Evolutionary conservation across 805 yeast genomes (phyloP).

Genomic region (Suhomyces vadensis): DNA sequence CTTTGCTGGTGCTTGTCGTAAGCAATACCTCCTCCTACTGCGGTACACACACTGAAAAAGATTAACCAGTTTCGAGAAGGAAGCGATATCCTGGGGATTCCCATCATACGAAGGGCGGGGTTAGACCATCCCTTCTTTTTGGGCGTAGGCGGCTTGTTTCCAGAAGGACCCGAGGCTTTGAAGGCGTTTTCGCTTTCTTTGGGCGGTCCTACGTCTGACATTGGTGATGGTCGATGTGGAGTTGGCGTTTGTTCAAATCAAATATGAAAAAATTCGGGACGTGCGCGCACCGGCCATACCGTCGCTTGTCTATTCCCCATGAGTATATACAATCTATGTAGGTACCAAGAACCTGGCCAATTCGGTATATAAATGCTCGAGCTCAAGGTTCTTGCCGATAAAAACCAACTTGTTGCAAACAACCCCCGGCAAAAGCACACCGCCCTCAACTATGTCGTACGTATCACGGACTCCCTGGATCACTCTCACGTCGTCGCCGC

Average conservation of each 20-base stretch:
- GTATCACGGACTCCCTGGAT: conserved; percentile 94
- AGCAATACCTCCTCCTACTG: conserved; percentile 69
- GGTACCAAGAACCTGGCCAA: conserved; percentile 19
- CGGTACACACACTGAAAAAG: conserved; percentile 72
- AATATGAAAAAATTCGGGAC: not conserved
- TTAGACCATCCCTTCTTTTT: conserved; percentile 52
- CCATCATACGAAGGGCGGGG: conserved; percentile 85
- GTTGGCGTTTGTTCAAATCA: too few relatives aligned
- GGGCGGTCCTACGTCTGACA: conserved; percentile 2
- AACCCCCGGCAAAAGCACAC: conserved; percentile 36
- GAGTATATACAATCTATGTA: not conserved
- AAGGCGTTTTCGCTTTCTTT: not conserved
- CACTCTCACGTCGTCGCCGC: conserved; percentile 49
- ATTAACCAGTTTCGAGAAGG: conserved; percentile 95
- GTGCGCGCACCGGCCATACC: not conserved
- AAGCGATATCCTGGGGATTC: conserved; percentile 70
- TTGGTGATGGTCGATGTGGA: not conserved
- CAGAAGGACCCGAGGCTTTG: not conserved
- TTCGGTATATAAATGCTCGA: conserved; percentile 35
- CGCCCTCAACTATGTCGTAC: conserved; percentile 68
- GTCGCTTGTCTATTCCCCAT: not conserved
- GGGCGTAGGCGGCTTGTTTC: not conserved
- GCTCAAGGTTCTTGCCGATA: conserved; percentile 65
- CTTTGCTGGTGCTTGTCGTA: conserved; percentile 80
- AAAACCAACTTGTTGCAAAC: conserved; percentile 61